phyloP scores from a whole-genome alignment of 2,329 filamentous ascomycete species.

The Colletotrichum cereale region DNA sequence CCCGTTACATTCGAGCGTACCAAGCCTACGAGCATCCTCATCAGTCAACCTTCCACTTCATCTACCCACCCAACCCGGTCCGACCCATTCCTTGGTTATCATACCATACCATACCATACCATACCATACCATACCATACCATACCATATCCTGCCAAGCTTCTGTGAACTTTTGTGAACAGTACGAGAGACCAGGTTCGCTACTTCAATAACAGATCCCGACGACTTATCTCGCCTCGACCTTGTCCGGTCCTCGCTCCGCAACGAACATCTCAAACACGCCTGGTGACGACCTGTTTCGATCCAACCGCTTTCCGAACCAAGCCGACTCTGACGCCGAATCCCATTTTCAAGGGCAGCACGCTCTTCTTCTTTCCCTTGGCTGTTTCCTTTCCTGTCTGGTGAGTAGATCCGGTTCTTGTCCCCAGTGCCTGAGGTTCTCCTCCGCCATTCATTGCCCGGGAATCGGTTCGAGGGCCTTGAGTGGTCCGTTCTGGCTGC shows the following conservation, averaged over 20 bases:
- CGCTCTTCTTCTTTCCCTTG: neutral
- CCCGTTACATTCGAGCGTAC: conserved; percentile 34
- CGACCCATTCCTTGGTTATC: conserved; percentile 8
- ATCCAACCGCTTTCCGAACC: neutral
- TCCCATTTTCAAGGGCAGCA: neutral
- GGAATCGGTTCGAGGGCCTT: conserved; percentile 23
- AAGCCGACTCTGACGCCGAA: neutral
- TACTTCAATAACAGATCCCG: conserved; percentile 2
- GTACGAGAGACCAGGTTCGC: neutral
- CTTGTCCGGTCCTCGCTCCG: neutral
- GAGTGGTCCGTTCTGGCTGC: conserved; percentile 35
- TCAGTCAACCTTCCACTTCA: conserved; percentile 20
- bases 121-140: too few species aligned
- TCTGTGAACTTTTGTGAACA: conserved; percentile 16
- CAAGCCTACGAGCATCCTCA: conserved; percentile 22
- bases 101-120: too few species aligned
- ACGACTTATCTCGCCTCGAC: conserved; percentile 1
- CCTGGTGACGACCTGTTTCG: neutral
- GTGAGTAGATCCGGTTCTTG: conserved; percentile 19
- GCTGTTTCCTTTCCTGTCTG: neutral
- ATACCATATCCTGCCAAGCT: conserved; percentile 10
- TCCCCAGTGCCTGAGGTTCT: conserved; percentile 27
- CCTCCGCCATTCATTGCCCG: conserved; percentile 28
- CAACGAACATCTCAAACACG: neutral
- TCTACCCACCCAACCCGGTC: conserved; percentile 23